Conservation (phyloP, 176 grass and related monocot genomes). For the Typha latifolia region DNA sequence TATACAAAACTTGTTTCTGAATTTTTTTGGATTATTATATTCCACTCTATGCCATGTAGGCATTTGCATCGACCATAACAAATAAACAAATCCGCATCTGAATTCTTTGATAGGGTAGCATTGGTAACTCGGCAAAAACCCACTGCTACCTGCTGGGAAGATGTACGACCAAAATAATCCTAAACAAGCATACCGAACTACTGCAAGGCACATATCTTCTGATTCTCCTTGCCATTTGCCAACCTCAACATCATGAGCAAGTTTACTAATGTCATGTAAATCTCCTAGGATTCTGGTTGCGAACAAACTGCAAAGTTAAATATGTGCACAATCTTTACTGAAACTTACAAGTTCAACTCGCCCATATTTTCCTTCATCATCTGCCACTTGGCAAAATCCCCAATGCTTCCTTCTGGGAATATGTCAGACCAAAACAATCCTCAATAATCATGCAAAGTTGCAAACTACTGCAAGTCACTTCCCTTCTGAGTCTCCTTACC, state of each 20-base stretch:
- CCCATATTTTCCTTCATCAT: background rate
- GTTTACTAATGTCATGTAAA: constrained; percentile 47
- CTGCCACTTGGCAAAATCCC: background rate
- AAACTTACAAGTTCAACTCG: constrained; percentile 24
- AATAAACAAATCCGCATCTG: background rate
- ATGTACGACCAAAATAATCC: background rate
- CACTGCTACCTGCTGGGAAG: background rate
- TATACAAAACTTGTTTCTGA: background rate
- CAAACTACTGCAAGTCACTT: background rate
- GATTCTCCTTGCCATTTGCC: background rate
- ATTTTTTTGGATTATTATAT: background rate
- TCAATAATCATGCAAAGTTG: background rate
- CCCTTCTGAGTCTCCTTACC: background rate
- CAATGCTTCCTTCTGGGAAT: background rate
- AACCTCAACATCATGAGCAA: constrained; percentile 5
- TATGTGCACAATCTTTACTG: constrained; percentile 32
- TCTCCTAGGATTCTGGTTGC: constrained; percentile 30
- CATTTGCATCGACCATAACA: background rate
- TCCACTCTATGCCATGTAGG: background rate
- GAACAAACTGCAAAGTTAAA: constrained; percentile 32
- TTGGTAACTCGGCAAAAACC: background rate
- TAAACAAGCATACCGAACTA: background rate
- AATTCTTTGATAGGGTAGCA: background rate
- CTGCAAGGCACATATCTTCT: background rate
- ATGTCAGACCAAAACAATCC: background rate